Evolutionary conservation across 148 eudicot genomes (phyloP).

Genomic region (Vaccinium macrocarpon): DNA sequence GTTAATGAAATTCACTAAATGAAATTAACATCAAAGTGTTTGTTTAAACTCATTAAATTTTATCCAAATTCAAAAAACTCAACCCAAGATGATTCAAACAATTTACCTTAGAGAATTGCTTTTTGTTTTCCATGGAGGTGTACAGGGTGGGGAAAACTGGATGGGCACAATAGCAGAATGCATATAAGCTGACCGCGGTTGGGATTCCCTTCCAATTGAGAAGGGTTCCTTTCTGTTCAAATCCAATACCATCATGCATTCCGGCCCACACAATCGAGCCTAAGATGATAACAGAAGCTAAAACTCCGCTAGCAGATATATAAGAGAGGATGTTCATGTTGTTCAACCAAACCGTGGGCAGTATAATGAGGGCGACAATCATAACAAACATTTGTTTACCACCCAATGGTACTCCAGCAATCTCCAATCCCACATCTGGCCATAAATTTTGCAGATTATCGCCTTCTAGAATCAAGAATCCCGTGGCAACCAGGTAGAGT

Average conservation of each 20-base stretch:
- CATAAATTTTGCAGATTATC: slow-evolving; percentile 46
- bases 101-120: slow-evolving; percentile 43
- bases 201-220: slow-evolving; percentile 42
- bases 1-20: neutral
- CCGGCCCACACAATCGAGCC: slow-evolving; percentile 42
- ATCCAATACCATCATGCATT: slow-evolving; percentile 41
- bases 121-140: slow-evolving; percentile 45
- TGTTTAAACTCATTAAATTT: neutral
- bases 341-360: slow-evolving; percentile 43
- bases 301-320: slow-evolving; percentile 50
- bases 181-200: slow-evolving; percentile 46
- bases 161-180: slow-evolving; percentile 55
- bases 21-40: neutral
- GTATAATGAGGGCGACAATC: slow-evolving; percentile 34
- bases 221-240: slow-evolving; percentile 36
- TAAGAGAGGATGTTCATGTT: slow-evolving; percentile 42
- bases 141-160: slow-evolving; percentile 53
- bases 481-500: slow-evolving; percentile 50
- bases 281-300: slow-evolving; percentile 44
- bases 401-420: slow-evolving; percentile 26
- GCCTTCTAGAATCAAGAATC: slow-evolving; percentile 61
- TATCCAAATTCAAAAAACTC: neutral
- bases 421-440: slow-evolving; percentile 24
- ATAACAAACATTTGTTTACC: slow-evolving; percentile 45
- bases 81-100: neutral